Conservation (phyloP, 148 eudicot genomes). For the Vaccinium vitisidaea region DNA sequence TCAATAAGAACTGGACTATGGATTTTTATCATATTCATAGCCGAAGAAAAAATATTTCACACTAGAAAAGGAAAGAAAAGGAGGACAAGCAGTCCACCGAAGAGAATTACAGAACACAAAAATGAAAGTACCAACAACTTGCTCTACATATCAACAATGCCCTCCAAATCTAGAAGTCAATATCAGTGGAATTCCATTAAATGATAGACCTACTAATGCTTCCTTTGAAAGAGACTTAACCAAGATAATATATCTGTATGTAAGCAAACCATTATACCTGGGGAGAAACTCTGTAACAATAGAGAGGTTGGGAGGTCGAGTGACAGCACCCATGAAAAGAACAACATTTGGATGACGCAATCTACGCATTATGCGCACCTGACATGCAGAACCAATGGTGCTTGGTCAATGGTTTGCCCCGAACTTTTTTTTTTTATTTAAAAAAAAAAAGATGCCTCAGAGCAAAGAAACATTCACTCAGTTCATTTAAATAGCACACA, state of each 20-base stretch:
- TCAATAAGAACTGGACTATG: not conserved
- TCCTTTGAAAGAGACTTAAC: not conserved
- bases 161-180: not conserved
- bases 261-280: conserved; percentile 43
- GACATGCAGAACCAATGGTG: conserved; percentile 22
- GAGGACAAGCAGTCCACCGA: not conserved
- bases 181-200: not conserved
- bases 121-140: not conserved
- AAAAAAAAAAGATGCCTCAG: not conserved
- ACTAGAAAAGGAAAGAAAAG: not conserved
- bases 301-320: conserved; percentile 96
- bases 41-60: not conserved
- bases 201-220: not conserved
- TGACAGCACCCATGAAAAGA: conserved; percentile 98
- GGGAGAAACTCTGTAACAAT: conserved; percentile 95
- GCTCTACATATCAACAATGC: not conserved
- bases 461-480: not conserved
- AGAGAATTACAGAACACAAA: not conserved
- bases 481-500: no score
- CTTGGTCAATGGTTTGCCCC: conserved; percentile 9
- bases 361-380: conserved; percentile 98
- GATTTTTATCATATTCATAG: not conserved
- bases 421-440: no score
- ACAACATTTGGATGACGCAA: conserved; percentile 97
- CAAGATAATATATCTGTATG: not conserved